Evolutionary conservation across 2,329 filamentous ascomycete genomes (phyloP).

Genomic region (Rhinocladiella similis): DNA sequence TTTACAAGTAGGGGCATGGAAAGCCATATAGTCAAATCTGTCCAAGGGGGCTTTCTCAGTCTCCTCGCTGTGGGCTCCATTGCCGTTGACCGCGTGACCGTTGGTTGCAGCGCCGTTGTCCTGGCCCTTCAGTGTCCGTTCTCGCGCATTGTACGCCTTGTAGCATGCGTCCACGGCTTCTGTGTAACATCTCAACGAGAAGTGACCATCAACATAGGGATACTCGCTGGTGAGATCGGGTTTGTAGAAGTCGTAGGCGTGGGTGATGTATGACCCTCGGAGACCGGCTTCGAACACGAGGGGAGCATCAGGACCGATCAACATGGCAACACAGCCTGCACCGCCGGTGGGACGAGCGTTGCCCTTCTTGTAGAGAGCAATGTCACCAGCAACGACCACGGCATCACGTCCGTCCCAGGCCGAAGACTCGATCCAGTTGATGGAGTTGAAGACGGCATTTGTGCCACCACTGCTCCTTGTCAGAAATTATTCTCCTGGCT

Average conservation of each 20-base stretch:
- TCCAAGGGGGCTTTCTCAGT: constrained; percentile 65
- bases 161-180: constrained; percentile 80
- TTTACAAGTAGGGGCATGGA: constrained; percentile 87
- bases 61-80: constrained; percentile 43
- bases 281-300: constrained; percentile 76
- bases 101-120: constrained; percentile 35
- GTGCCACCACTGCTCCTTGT: constrained; percentile 61
- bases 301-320: constrained; percentile 76
- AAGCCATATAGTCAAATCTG: constrained; percentile 79
- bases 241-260: constrained; percentile 91
- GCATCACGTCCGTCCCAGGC: constrained; percentile 82
- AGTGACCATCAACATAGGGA: constrained; percentile 81
- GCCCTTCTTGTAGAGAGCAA: constrained; percentile 83
- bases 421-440: constrained; percentile 86
- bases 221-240: constrained; percentile 85
- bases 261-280: constrained; percentile 76
- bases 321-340: constrained; percentile 75
- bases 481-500: constrained; percentile 1
- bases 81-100: constrained; percentile 44
- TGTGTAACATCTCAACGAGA: constrained; percentile 78
- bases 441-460: constrained; percentile 77
- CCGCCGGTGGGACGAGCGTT: constrained; percentile 78
- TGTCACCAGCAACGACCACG: constrained; percentile 78
- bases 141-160: constrained; percentile 75
- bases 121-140: constrained; percentile 57